These are phyloP conservation scores for Naganishia liquefaciens DNA, from an alignment of 1,284 basidiomycete genomes.

Conservation along the genomic window DNA sequence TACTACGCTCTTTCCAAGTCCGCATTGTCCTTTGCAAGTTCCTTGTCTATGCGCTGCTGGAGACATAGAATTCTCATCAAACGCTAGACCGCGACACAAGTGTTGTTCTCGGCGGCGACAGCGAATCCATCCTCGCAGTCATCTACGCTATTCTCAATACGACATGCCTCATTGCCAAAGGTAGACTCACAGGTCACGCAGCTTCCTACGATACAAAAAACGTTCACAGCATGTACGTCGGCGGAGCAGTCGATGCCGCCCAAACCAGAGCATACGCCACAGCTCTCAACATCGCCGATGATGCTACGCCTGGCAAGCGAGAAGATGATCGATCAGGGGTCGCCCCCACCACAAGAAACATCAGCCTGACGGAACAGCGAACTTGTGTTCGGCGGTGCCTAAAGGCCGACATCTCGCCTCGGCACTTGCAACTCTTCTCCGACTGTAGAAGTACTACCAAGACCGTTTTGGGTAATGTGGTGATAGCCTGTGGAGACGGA, in stretches of 20 bases:
- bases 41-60: no score
- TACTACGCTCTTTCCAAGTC: no score
- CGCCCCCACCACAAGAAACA: slow-evolving; percentile 34
- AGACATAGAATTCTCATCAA: not conserved
- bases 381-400: not conserved
- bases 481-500: no score
- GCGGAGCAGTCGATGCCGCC: slow-evolving; percentile 17
- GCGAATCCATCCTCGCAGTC: not conserved
- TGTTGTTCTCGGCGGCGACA: not conserved
- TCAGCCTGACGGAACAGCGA: slow-evolving; percentile 26
- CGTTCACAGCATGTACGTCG: not conserved
- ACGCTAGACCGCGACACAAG: not conserved
- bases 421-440: no score
- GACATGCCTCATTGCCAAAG: no score
- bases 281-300: slow-evolving; percentile 15
- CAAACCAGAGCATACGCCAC: slow-evolving; percentile 16
- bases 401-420: not conserved
- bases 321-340: no score
- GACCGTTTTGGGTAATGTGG: no score
- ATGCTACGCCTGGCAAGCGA: no score
- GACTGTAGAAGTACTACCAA: no score
- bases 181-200: slow-evolving; percentile 4
- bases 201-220: not conserved
- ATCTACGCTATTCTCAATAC: not conserved
- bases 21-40: no score